Base-by-base conservation (phyloP, 1,139 yeast genomes). In the Entelexis sorbosivorans region DNA sequence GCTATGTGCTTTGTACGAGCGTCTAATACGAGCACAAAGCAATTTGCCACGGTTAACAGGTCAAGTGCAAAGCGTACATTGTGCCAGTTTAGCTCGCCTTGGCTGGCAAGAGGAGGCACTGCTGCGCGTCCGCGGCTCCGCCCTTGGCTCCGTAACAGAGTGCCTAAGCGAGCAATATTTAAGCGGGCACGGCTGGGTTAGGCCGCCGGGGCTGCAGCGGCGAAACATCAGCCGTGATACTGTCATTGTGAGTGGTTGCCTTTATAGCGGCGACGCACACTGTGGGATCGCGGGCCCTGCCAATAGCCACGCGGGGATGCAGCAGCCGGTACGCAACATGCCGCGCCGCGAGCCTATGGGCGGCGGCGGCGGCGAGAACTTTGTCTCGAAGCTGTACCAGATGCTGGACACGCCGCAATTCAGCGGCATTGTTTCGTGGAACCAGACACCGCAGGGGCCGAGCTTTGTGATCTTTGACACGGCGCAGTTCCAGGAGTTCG, bases 371-470 rank as follows among this genome's bases (percentile, higher is more conserved):
- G 43, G 57, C n/a, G 57, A 54, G 47, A 60, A 59, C 44, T 59
- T 59, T 35, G 62, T 59, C 7, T 48, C 59, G 22, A 56, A 58
- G 49, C 56, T 59, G 11, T 59, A 59, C 44, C 82, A 81, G 56
- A 89, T 91, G 91, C 73, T 91, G 39, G 94, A 86, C 63, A 88
- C 82, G 56, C 85, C 84, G 55, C 73, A 76, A 33, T 85, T 84
- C 65, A 74, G 76, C 48, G 75, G 76, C 54, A 78, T 86, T 33
- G 95, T 91, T 13, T 71, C 83, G 53, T 91, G 97, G 97, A 81
- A 94, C 1, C 48, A 50, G 26, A 49, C 57, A 8, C 76, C 75
- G 32, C 65, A 66, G 22, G 96, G 96, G 1, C 93, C 86, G 62
- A 78, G 87, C 43, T 91, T 91, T 68, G 86, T 91, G 44, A 95